Evolutionary conservation across 1,284 basidiomycete species (phyloP).

Genomic region (Pulchroboletus neoregius): DNA sequence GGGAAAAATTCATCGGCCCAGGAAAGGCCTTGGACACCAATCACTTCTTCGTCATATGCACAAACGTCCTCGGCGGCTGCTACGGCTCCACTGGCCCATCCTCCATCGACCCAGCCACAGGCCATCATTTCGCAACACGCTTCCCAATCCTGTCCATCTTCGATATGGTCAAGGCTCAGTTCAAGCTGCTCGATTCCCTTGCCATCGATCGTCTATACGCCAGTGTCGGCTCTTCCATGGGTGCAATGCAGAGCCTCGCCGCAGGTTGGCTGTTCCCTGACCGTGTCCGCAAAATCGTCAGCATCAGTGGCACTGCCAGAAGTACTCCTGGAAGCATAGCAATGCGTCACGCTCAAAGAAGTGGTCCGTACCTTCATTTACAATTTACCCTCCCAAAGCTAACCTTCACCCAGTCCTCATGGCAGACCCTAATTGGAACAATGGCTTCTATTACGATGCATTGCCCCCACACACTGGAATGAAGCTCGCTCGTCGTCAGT

Average conservation of each 20-base stretch:
- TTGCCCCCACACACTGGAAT: conserved; percentile 95
- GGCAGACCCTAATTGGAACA: conserved; percentile 99
- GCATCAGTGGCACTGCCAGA: conserved; percentile 91
- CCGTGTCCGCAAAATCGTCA: conserved; percentile 84
- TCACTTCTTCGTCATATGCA: conserved; percentile 92
- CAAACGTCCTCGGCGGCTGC: conserved; percentile 96
- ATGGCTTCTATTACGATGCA: conserved; percentile 96
- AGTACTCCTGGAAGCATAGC: conserved; percentile 91
- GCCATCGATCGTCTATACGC: conserved; percentile 87
- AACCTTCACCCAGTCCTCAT: too few species aligned
- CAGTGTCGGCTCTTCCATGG: conserved; percentile 93
- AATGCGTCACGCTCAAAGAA: conserved; percentile 93
- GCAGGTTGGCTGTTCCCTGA: conserved; percentile 91
- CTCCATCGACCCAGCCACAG: conserved; percentile 65
- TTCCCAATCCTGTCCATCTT: conserved; percentile 94
- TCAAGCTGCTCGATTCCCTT: conserved; percentile 80
- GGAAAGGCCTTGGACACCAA: conserved; percentile 92
- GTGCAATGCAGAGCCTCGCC: conserved; percentile 97
- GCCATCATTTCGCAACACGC: conserved; percentile 78
- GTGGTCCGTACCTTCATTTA: conserved; percentile 53
- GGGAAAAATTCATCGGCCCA: conserved; percentile 98
- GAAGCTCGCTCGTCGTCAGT: conserved; percentile 94
- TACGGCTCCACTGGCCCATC: conserved; percentile 96
- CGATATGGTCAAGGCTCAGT: conserved; percentile 96
- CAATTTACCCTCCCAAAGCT: neutral